Conservation (phyloP, 2,329 filamentous ascomycete species). For the Fusarium hainanense region DNA sequence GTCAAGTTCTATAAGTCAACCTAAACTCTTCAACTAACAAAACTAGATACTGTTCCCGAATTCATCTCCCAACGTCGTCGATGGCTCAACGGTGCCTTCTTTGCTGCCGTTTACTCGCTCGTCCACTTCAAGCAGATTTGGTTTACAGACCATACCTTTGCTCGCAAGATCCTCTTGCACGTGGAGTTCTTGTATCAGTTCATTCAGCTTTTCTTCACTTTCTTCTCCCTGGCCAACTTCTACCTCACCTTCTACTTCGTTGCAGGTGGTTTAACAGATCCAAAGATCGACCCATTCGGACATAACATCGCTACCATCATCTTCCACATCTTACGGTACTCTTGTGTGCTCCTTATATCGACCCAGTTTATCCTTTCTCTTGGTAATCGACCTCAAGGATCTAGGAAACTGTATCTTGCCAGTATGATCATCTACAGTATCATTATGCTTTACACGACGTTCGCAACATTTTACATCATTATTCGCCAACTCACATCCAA, state of each 20-base stretch:
- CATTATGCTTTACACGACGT: constrained; percentile 96
- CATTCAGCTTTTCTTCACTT: constrained; percentile 92
- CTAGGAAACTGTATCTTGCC: constrained; percentile 87
- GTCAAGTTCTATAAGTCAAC: constrained; percentile 44
- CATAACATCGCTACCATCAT: constrained; percentile 86
- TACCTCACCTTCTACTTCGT: constrained; percentile 99
- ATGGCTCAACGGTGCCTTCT: constrained; percentile 99
- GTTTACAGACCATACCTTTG: constrained; percentile 88
- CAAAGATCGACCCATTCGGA: constrained; percentile 87
- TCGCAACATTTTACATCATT: constrained; percentile 89
- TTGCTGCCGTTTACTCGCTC: constrained; percentile 96
- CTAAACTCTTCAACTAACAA: constrained; percentile 38
- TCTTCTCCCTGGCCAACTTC: constrained; percentile 98
- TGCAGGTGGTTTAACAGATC: constrained; percentile 86
- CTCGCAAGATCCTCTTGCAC: constrained; percentile 90
- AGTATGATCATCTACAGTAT: constrained; percentile 91
- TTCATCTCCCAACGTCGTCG: constrained; percentile 96
- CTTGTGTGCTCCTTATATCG: constrained; percentile 86
- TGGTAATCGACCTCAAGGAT: constrained; percentile 94
- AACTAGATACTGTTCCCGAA: constrained; percentile 85
- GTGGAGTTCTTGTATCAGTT: constrained; percentile 97
- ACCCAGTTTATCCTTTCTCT: constrained; percentile 97
- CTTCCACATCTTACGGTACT: constrained; percentile 87
- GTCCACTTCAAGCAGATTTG: constrained; percentile 96
- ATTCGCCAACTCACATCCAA: constrained; percentile 75